A percentile compares a stretch with the other conserved stretches of the same genome.
These are phyloP conservation scores for Pseudohalonectria lignicola DNA, from an alignment of 2,329 filamentous ascomycete species.

Conservation along the genomic window DNA sequence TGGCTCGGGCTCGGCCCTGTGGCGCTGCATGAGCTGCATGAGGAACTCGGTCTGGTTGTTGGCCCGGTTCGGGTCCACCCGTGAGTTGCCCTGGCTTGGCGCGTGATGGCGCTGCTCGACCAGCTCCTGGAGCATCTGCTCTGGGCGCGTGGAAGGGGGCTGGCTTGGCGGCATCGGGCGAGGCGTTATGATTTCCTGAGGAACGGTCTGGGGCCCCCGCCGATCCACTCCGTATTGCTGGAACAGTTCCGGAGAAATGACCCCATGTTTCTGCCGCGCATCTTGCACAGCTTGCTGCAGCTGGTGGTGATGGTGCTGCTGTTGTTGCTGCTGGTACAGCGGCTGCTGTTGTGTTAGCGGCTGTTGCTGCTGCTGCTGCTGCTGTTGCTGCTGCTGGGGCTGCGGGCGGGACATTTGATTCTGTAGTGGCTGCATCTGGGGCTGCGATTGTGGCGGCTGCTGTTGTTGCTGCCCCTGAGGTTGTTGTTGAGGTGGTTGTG, in stretches of 20 bases:
- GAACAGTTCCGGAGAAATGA: conserved; percentile 37
- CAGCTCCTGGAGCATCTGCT: conserved; percentile 51
- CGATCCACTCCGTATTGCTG: conserved; percentile 34
- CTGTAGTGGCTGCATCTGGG: conserved; percentile 1
- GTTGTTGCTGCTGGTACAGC: conserved; percentile 1
- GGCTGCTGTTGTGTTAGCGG: neutral
- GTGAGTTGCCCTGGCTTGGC: conserved; percentile 36
- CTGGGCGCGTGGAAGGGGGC: conserved; percentile 34
- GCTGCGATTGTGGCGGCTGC: neutral
- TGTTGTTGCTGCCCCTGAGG: neutral
- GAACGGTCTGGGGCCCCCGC: conserved; percentile 22
- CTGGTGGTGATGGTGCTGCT: conserved; percentile 2
- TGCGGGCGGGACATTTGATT: neutral
- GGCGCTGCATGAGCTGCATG: conserved; percentile 67
- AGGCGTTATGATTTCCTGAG: conserved; percentile 42
- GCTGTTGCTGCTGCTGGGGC: neutral
- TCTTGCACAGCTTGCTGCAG: conserved; percentile 10
- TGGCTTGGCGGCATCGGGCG: conserved; percentile 31
- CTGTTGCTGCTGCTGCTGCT: conserved; percentile 1
- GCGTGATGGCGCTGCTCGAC: conserved; percentile 47
- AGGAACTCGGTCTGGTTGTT: conserved; percentile 72
- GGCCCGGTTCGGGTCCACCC: conserved; percentile 21
- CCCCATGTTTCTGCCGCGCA: conserved; percentile 21
- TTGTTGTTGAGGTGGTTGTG: conserved; percentile 6
- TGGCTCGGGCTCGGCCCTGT: conserved; percentile 34